Base-by-base conservation (phyloP, 2,329 filamentous ascomycete species). In the Botrytis galanthina region DNA sequence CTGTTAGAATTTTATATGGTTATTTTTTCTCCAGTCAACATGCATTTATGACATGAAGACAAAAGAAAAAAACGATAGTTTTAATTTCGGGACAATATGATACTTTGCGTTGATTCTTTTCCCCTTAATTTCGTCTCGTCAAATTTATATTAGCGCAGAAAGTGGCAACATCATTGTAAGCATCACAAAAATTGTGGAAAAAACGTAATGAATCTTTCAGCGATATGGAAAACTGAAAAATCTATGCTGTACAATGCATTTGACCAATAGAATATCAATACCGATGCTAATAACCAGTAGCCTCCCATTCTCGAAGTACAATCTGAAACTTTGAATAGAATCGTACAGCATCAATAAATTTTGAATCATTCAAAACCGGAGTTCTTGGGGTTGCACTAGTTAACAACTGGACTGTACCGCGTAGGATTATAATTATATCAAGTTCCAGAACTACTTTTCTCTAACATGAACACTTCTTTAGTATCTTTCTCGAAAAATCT, bases 11-110 rank as follows among this genome's bases (percentile, higher is more conserved):
- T 29, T 29, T 3, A 39, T 61, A 4, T 22, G 22, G 12, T n/a
- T n/a, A 2, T 60, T 37, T 14, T 37, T 14, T n/a, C 5, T 37
- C 12, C 59, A 18, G 5, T 14, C 9, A 22, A 35, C 6, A 26
- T 22, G 7, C 1, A 26, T 26, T 9, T 12, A 1, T 10, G 12
- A 37, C 4, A 14, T 26, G 10, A 26, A 6, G 0, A 20, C 26
- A 0, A 26, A 37, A 22, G 20, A 22, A 6, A 4, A 22, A 29
- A 48, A 48, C 22, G 5, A 22, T 3, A 1, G 1, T 18, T n/a
- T 61, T 32, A 5, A 14, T 60, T 26, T 10, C 32, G 22, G 9
- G 29, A 0, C 57, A 26, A 35, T 6, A 35, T 35, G 32, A 35
- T 60, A 60, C 1, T 4, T 60, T 60, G 57, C 9, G 32, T 51